Percentiles rank a stretch among this genome's conserved stretches.
Evolutionary conservation across 2,329 filamentous ascomycete genomes (phyloP).

Genomic region (Grosmannia clavigera): DNA sequence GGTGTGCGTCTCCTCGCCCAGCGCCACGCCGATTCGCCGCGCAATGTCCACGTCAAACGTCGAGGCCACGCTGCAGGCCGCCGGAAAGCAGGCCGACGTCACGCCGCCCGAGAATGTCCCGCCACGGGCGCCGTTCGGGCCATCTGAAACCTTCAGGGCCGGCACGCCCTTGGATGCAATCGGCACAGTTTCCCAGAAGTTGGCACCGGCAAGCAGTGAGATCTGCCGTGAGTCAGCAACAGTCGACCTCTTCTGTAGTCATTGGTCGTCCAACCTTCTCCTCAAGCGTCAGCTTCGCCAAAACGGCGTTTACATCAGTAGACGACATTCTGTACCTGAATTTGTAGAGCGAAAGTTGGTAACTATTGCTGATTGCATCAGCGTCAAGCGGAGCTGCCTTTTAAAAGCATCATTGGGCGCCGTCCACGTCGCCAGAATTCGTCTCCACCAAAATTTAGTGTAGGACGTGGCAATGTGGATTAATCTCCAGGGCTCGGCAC

Average conservation of each 20-base stretch:
- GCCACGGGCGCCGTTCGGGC: conserved; percentile 57
- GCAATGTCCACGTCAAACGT: conserved; percentile 66
- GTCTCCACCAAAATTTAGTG: not conserved
- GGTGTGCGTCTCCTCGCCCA: conserved; percentile 54
- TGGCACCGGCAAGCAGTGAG: conserved; percentile 45
- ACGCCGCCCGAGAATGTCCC: conserved; percentile 56
- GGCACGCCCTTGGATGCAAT: conserved; percentile 51
- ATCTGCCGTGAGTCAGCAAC: conserved; percentile 25
- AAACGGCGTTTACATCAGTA: not conserved
- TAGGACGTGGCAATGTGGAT: not conserved
- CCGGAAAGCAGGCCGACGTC: conserved; percentile 67
- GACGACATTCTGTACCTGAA: not conserved
- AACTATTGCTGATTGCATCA: not conserved
- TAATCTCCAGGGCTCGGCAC: not conserved
- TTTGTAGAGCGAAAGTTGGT: not conserved
- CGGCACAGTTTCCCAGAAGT: conserved; percentile 57
- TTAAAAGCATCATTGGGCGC: not conserved
- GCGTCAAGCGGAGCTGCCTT: not conserved
- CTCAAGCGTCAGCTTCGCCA: conserved; percentile 31
- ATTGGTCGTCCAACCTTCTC: conserved; percentile 36
- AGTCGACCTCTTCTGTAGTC: too few species aligned
- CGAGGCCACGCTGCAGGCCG: conserved; percentile 63
- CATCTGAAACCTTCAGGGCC: conserved; percentile 49
- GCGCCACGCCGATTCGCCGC: conserved; percentile 54
- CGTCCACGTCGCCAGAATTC: not conserved